These are phyloP conservation scores for Echites panduratus DNA, from an alignment of 257 asterid species.

Conservation along the genomic window DNA sequence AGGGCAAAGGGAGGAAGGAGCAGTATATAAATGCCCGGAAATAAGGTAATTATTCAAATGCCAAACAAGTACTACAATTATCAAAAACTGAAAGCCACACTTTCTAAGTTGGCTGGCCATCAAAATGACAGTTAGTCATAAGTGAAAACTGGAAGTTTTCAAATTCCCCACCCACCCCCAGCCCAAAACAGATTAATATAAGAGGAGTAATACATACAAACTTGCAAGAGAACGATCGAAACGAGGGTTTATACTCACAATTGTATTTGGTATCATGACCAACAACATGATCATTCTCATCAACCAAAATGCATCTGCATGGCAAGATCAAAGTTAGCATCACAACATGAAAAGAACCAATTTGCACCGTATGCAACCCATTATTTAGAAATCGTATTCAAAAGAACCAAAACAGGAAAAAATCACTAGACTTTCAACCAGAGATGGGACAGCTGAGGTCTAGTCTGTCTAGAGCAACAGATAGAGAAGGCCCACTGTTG, in stretches of 20 bases:
- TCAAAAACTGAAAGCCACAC: neutral
- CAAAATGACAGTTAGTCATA: neutral
- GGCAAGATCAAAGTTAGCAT: slow-evolving; percentile 6
- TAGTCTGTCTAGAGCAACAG: neutral
- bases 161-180: neutral
- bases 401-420: neutral
- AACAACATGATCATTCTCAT: slow-evolving; percentile 73
- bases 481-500: neutral
- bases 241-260: slow-evolving; percentile 43
- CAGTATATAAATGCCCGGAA: neutral
- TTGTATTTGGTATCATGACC: slow-evolving; percentile 94
- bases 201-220: neutral
- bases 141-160: neutral
- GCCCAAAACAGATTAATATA: neutral
- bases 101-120: too few relatives aligned
- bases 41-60: too few relatives aligned
- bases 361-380: too few relatives aligned
- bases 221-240: neutral
- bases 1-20: neutral
- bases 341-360: too few relatives aligned
- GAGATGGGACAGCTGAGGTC: neutral
- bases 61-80: neutral
- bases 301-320: slow-evolving; percentile 91
- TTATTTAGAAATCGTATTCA: neutral
- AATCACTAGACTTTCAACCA: neutral